Conservation (phyloP, 2,329 filamentous ascomycete species). For the Neofusicoccum ribis region DNA sequence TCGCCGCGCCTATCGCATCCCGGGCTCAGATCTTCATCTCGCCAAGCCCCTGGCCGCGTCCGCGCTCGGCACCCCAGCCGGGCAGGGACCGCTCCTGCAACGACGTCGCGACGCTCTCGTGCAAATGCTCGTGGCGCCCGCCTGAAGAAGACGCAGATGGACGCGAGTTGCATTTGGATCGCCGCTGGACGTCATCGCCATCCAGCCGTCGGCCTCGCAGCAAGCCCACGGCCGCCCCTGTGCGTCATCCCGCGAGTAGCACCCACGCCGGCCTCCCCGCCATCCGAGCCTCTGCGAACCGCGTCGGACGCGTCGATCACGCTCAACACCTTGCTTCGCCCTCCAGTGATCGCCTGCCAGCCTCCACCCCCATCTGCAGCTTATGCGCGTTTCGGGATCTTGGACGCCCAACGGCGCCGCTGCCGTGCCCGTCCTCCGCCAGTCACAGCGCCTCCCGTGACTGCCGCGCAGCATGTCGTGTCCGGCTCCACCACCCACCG, state of each 20-base stretch:
- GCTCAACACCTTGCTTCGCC: neutral
- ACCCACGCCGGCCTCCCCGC: conserved; percentile 5
- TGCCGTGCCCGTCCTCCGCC: neutral
- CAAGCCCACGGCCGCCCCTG: neutral
- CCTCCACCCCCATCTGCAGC: neutral
- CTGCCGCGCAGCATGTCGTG: neutral
- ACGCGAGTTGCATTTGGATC: neutral
- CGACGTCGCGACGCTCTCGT: neutral
- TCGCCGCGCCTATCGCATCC: neutral
- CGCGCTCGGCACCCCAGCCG: no score
- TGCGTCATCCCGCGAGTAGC: conserved; percentile 8
- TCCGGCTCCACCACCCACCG: conserved; percentile 10
- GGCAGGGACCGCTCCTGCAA: neutral
- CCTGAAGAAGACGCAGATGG: neutral
- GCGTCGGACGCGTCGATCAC: conserved; percentile 9
- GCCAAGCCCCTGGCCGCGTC: no score
- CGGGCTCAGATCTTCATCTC: neutral
- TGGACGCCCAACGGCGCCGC: neutral
- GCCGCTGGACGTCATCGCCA: neutral
- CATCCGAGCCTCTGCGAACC: neutral
- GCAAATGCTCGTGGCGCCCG: neutral
- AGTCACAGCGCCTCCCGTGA: neutral
- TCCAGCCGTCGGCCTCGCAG: neutral
- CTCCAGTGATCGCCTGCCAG: neutral
- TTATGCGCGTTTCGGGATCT: neutral